These are phyloP conservation scores for Funneliformis geosporum DNA, from an alignment of 192 early-diverging fungal genomes.

Conservation along the genomic window DNA sequence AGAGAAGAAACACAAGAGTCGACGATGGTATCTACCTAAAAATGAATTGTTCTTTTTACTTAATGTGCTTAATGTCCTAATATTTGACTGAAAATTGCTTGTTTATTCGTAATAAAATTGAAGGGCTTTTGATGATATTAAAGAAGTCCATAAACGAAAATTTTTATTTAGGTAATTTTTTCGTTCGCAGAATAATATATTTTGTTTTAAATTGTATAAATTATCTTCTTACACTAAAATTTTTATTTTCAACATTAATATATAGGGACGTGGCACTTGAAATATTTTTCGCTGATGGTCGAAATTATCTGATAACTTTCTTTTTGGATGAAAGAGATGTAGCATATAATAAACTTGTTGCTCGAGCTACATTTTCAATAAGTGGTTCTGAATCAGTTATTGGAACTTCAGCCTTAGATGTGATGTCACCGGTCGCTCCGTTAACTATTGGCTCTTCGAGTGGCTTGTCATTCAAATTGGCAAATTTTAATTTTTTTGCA, in stretches of 20 bases:
- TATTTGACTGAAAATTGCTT: background rate
- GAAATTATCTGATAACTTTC: conserved; percentile 75
- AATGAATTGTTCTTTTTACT: background rate
- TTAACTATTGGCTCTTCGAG: conserved; percentile 6
- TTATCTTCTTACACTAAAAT: background rate
- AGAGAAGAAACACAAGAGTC: conserved; percentile 30
- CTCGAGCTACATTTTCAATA: conserved; percentile 52
- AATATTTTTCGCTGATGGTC: conserved; percentile 76
- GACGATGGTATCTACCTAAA: conserved; percentile 19
- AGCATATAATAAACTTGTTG: conserved; percentile 62
- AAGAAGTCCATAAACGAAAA: conserved; percentile 64
- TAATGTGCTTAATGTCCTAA: background rate
- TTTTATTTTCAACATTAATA: background rate
- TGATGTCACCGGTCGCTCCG: conserved; percentile 42
- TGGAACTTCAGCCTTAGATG: conserved; percentile 43
- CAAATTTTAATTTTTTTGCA: conserved; percentile 68
- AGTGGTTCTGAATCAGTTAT: conserved; percentile 51
- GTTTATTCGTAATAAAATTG: too few relatives aligned
- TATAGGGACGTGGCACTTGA: conserved; percentile 73
- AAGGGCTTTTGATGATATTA: conserved; percentile 60
- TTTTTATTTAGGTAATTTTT: conserved; percentile 54
- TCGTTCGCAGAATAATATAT: background rate
- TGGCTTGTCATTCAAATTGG: conserved; percentile 47
- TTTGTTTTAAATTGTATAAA: background rate
- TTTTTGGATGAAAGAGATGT: conserved; percentile 62